A percentile compares a stretch with the other conserved stretches of the same genome.
Evolutionary conservation across 2,329 filamentous ascomycete species (phyloP).

Genomic region (Penicillium sp.): DNA sequence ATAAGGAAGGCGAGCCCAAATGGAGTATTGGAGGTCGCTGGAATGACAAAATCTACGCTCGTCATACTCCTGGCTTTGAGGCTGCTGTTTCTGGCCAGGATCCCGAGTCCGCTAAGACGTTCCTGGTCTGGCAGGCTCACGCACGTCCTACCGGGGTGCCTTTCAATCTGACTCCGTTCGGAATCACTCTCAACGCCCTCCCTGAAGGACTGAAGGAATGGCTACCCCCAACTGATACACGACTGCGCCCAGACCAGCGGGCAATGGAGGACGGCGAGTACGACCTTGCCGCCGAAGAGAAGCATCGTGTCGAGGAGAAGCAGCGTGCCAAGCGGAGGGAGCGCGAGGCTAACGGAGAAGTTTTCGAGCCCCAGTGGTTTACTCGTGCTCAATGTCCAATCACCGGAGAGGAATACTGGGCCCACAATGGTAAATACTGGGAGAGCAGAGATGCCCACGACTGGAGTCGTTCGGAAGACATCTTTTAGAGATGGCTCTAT

Average conservation of each 20-base stretch:
- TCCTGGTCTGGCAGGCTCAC: conserved; percentile 90
- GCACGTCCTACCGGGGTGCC: conserved; percentile 74
- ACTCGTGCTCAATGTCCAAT: conserved; percentile 62
- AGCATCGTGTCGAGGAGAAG: conserved; percentile 87
- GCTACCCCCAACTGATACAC: conserved; percentile 86
- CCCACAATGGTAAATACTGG: conserved; percentile 88
- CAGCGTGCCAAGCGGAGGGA: conserved; percentile 70
- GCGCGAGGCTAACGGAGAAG: conserved; percentile 70
- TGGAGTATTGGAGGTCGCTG: conserved; percentile 90
- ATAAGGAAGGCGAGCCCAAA: conserved; percentile 68
- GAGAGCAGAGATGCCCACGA: conserved; percentile 52
- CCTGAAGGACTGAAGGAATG: conserved; percentile 71
- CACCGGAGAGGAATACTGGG: conserved; percentile 87
- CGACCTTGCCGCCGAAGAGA: conserved; percentile 85
- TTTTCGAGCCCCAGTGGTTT: conserved; percentile 85
- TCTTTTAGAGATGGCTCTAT: conserved; percentile 50
- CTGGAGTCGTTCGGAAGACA: conserved; percentile 71
- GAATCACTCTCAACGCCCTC: conserved; percentile 86
- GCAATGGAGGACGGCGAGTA: conserved; percentile 99
- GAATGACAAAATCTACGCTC: conserved; percentile 96
- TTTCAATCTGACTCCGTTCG: conserved; percentile 96
- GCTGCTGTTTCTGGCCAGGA: conserved; percentile 52
- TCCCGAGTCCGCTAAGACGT: conserved; percentile 61
- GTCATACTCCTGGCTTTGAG: conserved; percentile 85
- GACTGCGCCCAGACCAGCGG: conserved; percentile 87